These are phyloP conservation scores for Trametes villosa DNA, from an alignment of 768 basidiomycete genomes.

Conservation along the genomic window DNA sequence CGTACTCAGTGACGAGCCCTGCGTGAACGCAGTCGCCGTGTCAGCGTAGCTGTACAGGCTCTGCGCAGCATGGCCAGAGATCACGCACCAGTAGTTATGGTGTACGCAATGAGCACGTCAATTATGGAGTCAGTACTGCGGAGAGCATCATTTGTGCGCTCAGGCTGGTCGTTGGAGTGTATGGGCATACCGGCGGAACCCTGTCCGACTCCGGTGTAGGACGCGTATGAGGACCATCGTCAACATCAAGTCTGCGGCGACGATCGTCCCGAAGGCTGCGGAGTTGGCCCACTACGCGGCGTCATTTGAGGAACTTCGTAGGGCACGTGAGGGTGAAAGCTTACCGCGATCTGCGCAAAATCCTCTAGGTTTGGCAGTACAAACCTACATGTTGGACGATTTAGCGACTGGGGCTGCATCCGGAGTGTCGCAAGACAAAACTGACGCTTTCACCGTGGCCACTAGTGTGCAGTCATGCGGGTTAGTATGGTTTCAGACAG, in stretches of 20 bases:
- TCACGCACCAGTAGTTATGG: neutral
- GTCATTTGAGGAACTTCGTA: neutral
- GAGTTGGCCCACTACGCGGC: neutral
- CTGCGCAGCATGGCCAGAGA: neutral
- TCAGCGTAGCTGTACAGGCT: neutral
- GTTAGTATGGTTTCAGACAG: no score
- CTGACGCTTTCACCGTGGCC: neutral
- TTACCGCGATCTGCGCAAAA: neutral
- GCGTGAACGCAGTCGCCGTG: neutral
- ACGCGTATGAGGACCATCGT: neutral
- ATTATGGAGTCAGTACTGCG: neutral
- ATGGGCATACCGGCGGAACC: neutral
- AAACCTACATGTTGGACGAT: no score
- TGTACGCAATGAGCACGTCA: neutral
- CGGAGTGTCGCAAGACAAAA: no score
- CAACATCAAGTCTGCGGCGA: neutral
- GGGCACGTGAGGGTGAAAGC: neutral
- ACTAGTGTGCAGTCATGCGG: no score
- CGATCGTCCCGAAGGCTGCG: neutral
- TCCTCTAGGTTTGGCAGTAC: no score
- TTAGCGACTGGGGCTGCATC: no score
- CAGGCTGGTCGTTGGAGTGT: neutral
- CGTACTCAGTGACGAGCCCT: constrained; percentile 1
- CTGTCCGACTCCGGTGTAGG: neutral
- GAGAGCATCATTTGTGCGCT: no score